These are phyloP conservation scores for Mycena sanguinolenta DNA, from an alignment of 768 basidiomycete genomes.

Conservation along the genomic window DNA sequence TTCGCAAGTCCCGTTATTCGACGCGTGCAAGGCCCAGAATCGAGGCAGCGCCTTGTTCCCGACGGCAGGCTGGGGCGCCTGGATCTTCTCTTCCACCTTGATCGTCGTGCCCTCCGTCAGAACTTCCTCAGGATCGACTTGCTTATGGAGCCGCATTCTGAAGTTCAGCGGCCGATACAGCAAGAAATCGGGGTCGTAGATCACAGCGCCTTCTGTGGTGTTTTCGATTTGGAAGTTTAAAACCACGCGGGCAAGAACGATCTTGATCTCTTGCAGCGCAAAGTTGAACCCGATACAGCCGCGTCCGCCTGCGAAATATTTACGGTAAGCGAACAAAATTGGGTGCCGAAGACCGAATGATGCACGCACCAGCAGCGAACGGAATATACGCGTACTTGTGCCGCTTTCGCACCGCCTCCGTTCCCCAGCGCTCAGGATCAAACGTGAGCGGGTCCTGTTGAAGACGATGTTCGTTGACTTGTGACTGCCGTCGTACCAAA, in stretches of 20 bases:
- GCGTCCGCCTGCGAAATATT: slow-evolving; percentile 16
- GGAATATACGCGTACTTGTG: slow-evolving; percentile 33
- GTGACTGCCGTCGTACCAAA: too few species aligned
- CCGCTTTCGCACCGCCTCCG: slow-evolving; percentile 23
- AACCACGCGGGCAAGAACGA: slow-evolving; percentile 25
- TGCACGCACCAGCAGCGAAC: slow-evolving; percentile 25
- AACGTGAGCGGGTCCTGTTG: slow-evolving; percentile 34
- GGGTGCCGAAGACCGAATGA: too few species aligned
- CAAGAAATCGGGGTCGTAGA: slow-evolving; percentile 33
- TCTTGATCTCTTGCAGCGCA: slow-evolving; percentile 32
- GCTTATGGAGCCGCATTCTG: slow-evolving; percentile 30
- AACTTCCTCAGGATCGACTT: slow-evolving; percentile 16
- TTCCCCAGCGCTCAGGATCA: slow-evolving; percentile 35
- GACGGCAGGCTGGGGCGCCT: slow-evolving; percentile 22
- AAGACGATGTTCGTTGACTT: too few species aligned
- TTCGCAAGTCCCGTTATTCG: slow-evolving; percentile 30
- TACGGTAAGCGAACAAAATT: not conserved
- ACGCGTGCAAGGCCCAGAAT: slow-evolving; percentile 33
- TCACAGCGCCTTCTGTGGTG: slow-evolving; percentile 30
- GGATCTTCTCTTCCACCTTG: slow-evolving; percentile 2
- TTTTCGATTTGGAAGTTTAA: slow-evolving; percentile 34
- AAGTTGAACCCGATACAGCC: slow-evolving; percentile 36
- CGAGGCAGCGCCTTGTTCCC: slow-evolving; percentile 19
- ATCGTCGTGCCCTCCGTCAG: not conserved
- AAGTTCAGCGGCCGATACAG: slow-evolving; percentile 35